These are phyloP conservation scores for Daldinia bambusicola DNA, from an alignment of 495 filamentous ascomycete genomes.

Conservation along the genomic window DNA sequence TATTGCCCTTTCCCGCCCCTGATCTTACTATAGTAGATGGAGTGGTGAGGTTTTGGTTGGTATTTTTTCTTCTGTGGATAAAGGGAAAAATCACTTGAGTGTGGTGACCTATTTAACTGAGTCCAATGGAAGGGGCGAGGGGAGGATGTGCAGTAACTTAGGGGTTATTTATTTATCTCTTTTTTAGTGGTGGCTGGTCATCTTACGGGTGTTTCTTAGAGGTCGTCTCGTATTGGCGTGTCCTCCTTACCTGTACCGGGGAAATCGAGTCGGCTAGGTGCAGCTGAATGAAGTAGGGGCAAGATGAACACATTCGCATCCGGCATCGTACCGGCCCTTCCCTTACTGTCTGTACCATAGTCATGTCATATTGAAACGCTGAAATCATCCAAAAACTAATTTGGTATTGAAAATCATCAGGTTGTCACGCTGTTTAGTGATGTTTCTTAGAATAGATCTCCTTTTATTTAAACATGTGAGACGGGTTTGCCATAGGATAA, in stretches of 20 bases:
- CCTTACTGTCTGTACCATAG: slow-evolving; percentile 52
- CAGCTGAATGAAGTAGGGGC: slow-evolving; percentile 39
- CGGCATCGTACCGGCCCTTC: slow-evolving; percentile 45
- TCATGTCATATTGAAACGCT: slow-evolving; percentile 52
- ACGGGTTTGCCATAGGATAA: not conserved
- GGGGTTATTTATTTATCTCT: too few species aligned
- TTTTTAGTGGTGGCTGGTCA: slow-evolving; percentile 34
- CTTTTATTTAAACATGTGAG: not conserved
- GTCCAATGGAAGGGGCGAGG: slow-evolving; percentile 27
- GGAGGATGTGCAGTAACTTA: slow-evolving; percentile 25
- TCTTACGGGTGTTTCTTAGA: slow-evolving; percentile 34
- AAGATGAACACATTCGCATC: slow-evolving; percentile 45
- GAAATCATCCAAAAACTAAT: slow-evolving; percentile 46
- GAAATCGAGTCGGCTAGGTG: slow-evolving; percentile 32
- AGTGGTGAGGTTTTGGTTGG: slow-evolving; percentile 41
- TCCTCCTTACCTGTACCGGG: slow-evolving; percentile 11
- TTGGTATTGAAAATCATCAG: not conserved
- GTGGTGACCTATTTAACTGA: slow-evolving; percentile 24
- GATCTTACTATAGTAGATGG: slow-evolving; percentile 45
- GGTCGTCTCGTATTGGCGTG: slow-evolving; percentile 20
- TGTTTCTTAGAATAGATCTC: not conserved
- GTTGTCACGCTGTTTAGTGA: not conserved
- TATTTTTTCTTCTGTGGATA: slow-evolving; percentile 44
- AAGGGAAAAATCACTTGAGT: slow-evolving; percentile 34
- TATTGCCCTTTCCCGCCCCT: slow-evolving; percentile 41